These are phyloP conservation scores for Coniferiporia weirii DNA, from an alignment of 1,284 basidiomycete genomes.

Conservation along the genomic window DNA sequence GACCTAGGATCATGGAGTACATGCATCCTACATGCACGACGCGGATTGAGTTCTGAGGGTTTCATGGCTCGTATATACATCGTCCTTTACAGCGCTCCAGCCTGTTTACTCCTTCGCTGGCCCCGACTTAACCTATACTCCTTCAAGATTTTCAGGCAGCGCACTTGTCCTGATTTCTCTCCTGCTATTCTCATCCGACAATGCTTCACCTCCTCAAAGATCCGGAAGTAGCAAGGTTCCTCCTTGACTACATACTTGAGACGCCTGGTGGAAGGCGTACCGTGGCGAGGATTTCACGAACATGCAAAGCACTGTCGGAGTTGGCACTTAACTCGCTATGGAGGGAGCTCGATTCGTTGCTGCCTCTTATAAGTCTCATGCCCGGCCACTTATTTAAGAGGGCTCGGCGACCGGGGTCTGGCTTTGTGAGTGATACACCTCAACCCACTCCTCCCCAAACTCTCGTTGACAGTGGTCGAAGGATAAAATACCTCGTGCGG, in stretches of 20 bases:
- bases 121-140: not conserved
- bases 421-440: conserved; percentile 52
- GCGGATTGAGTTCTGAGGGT: not conserved
- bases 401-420: conserved; percentile 62
- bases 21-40: conserved; percentile 9
- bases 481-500: conserved; percentile 53
- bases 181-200: conserved; percentile 42
- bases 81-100: not conserved
- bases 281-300: conserved; percentile 63
- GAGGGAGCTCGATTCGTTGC: conserved; percentile 70
- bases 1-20: not conserved
- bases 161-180: conserved; percentile 5
- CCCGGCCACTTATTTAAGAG: conserved; percentile 61
- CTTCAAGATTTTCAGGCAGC: not conserved
- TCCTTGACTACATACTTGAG: conserved; percentile 66
- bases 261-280: conserved; percentile 57
- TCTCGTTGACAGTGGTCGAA: conserved; percentile 24
- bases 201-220: conserved; percentile 54
- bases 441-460: conserved; percentile 8
- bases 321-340: conserved; percentile 69
- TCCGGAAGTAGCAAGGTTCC: conserved; percentile 52
- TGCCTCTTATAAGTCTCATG: conserved; percentile 66
- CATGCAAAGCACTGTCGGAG: conserved; percentile 64
- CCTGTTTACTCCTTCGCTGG: not conserved
- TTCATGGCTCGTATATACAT: not conserved